Evolutionary conservation across 768 basidiomycete genomes (phyloP), one percentile per base, ranked within the genome.

Genomic region (Phaffia australis): DNA sequence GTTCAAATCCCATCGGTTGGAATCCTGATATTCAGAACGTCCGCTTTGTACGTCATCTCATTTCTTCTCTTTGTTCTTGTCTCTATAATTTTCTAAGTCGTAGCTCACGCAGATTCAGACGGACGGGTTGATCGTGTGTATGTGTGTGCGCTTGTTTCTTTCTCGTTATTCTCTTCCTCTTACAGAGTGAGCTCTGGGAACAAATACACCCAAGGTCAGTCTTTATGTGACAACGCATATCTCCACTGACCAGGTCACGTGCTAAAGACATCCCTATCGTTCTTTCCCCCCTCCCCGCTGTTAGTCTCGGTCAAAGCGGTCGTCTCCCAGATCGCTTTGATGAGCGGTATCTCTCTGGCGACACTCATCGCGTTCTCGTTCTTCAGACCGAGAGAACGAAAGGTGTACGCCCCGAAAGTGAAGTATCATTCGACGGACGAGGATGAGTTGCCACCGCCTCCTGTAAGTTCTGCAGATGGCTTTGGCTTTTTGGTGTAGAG

Each of bases 331-430:
- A 67, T 78, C 62, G 75, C 69, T 8, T 65, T 78, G 60, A 78
- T 78, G 75, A 70, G 72, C 25, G 73, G 61, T 30, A 74, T 78
- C 50, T 77, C 77, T 19, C 66, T 77, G 58, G 76, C 64, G 1
- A 77, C 78, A 0, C 60, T 79, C 25, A 62, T 76, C 23, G 76
- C 73, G 3, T 98, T 98, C 79, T 93, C 91, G 69, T 56, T 87
- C 70, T 79, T 97, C 57, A 85, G 94, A 48, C 94, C 94, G 16
- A 84, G 67, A 29, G 61, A 85, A 71, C 93, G 95, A 80, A 90
- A 88, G 81, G 87, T 85, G 72, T 49, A 75, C 49, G 72, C 71
- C 23, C 60, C 92, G 90, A 69, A 95, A 93, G 78, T 84, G 73
- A 69, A 69, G 66, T 69, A 59, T 42, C 21, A 64, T 16, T 50